These are phyloP conservation scores for Darksidea phi DNA, from an alignment of 495 filamentous ascomycete genomes.

Conservation along the genomic window DNA sequence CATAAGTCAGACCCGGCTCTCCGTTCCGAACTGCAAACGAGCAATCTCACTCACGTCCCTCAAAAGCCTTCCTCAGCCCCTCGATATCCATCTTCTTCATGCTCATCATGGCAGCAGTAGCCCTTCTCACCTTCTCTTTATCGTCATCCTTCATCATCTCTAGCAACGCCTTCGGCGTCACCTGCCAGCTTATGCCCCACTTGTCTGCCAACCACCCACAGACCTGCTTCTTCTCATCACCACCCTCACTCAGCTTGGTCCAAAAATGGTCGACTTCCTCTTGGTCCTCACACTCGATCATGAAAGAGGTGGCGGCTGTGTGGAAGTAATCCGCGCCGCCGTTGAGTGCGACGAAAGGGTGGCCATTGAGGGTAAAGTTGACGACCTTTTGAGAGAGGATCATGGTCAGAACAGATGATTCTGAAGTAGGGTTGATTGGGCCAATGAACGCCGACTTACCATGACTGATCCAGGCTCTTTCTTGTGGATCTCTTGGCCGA, in stretches of 20 bases:
- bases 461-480: constrained; percentile 36
- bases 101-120: constrained; percentile 38
- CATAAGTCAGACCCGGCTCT: too few relatives aligned
- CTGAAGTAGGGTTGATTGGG: too few relatives aligned
- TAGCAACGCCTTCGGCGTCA: constrained; percentile 40
- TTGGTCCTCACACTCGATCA: constrained; percentile 44
- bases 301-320: constrained; percentile 39
- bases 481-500: constrained; percentile 35
- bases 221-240: constrained; percentile 34
- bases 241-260: constrained; percentile 42
- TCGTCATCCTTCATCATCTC: constrained; percentile 31
- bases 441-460: background rate
- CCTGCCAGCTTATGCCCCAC: background rate
- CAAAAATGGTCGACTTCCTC: constrained; percentile 48
- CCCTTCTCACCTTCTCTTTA: constrained; percentile 21
- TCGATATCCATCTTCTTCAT: constrained; percentile 47
- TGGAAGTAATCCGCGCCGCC: constrained; percentile 43
- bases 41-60: constrained; percentile 11
- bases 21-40: too few relatives aligned
- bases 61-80: constrained; percentile 39
- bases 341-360: constrained; percentile 44
- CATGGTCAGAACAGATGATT: too few relatives aligned
- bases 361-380: constrained; percentile 41
- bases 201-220: constrained; percentile 45
- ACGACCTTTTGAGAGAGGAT: constrained; percentile 5